Percentiles rank a stretch among this genome's conserved stretches.
Evolutionary conservation across 371 early-diverging fungal genomes (phyloP).

Genomic region (Rhizomucor pusillus): DNA sequence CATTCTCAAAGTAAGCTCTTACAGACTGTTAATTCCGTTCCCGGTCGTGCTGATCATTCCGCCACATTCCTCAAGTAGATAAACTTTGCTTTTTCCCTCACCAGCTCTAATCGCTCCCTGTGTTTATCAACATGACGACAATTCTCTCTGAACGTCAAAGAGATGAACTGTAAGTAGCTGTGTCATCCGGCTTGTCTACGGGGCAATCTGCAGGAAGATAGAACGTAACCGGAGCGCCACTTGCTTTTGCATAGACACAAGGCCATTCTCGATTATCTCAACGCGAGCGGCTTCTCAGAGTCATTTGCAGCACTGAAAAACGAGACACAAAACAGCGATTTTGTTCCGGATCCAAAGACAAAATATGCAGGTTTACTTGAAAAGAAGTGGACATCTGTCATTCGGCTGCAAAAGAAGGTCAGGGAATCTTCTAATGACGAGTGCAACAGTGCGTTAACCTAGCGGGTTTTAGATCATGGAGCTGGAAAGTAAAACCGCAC

Average conservation of each 20-base stretch:
- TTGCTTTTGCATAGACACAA: slow-evolving; percentile 54
- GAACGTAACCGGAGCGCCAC: slow-evolving; percentile 1
- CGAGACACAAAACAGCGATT: slow-evolving; percentile 77
- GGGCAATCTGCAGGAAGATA: background rate
- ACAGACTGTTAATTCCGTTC: too few relatives aligned
- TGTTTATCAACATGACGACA: slow-evolving; percentile 35
- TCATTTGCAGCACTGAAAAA: slow-evolving; percentile 65
- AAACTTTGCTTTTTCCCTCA: too few relatives aligned
- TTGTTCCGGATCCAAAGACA: slow-evolving; percentile 71
- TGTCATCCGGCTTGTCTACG: background rate
- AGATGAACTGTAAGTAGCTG: slow-evolving; percentile 65
- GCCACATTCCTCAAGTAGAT: too few relatives aligned
- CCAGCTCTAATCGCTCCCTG: background rate
- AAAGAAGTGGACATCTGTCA: slow-evolving; percentile 94
- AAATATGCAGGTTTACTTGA: slow-evolving; percentile 84
- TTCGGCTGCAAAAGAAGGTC: slow-evolving; percentile 90
- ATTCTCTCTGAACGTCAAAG: slow-evolving; percentile 72
- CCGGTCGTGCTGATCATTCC: too few relatives aligned
- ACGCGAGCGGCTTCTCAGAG: slow-evolving; percentile 65
- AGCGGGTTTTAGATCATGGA: slow-evolving; percentile 74
- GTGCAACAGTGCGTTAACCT: background rate
- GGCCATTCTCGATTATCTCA: slow-evolving; percentile 86
- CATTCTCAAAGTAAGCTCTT: too few relatives aligned
- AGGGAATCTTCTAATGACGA: background rate
- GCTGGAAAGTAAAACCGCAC: slow-evolving; percentile 73